Evolutionary conservation across 75 land plant genomes (phyloP).

Genomic region (Picea glauca): DNA sequence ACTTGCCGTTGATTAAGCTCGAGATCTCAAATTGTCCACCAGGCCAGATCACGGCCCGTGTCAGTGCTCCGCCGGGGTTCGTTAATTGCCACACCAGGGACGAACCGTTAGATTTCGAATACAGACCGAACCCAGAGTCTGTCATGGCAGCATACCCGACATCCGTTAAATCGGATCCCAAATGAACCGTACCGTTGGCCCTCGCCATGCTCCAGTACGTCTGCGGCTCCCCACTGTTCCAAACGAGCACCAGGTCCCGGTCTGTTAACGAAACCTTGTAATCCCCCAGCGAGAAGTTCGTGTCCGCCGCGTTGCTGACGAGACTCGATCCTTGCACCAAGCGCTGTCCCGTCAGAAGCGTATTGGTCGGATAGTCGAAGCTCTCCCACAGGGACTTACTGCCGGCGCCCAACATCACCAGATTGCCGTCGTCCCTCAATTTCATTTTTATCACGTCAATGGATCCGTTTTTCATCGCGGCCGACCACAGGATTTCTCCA

Average conservation of each 20-base stretch:
- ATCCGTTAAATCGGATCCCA: slow-evolving; percentile 9
- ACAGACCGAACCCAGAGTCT: slow-evolving; percentile 37
- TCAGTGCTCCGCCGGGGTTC: slow-evolving; percentile 11
- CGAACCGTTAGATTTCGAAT: neutral
- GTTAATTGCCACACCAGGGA: neutral
- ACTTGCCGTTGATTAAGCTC: neutral
- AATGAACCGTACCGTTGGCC: slow-evolving; percentile 13
- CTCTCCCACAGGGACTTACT: slow-evolving; percentile 60
- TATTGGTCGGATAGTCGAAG: slow-evolving; percentile 68
- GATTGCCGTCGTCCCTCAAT: slow-evolving; percentile 59
- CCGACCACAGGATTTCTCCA: slow-evolving; percentile 42
- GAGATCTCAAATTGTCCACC: slow-evolving; percentile 23
- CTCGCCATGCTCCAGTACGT: slow-evolving; percentile 49
- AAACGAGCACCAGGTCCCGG: slow-evolving; percentile 12
- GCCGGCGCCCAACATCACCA: slow-evolving; percentile 39
- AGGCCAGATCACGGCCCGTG: slow-evolving; percentile 11
- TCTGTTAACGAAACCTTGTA: slow-evolving; percentile 21
- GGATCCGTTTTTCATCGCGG: slow-evolving; percentile 4
- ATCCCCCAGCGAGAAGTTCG: slow-evolving; percentile 22
- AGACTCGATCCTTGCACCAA: slow-evolving; percentile 20
- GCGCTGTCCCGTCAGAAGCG: slow-evolving; percentile 57
- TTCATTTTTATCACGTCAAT: slow-evolving; percentile 18
- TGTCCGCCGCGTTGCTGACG: slow-evolving; percentile 13
- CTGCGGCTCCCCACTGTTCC: slow-evolving; percentile 5
- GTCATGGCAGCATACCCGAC: slow-evolving; percentile 31